Evolutionary conservation across 2,329 filamentous ascomycete species (phyloP).

Genomic region (Trichoderma guizhouense): DNA sequence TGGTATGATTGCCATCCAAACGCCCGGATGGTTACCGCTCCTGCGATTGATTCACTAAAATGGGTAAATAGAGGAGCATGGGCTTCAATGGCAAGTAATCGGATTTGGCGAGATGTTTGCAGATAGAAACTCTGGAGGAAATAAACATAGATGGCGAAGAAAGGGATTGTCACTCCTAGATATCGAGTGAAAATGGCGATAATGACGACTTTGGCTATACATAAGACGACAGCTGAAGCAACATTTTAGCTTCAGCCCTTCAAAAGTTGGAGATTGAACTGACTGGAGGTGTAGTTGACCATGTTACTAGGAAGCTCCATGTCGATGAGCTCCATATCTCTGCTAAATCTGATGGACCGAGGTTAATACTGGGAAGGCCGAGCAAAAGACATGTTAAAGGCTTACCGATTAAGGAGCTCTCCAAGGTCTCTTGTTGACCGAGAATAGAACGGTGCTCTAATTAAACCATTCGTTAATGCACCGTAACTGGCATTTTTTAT

Average conservation of each 20-base stretch:
- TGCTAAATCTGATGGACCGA: conserved; percentile 4
- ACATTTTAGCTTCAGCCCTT: not conserved
- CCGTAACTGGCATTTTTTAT: too few species aligned
- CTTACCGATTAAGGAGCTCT: conserved; percentile 12
- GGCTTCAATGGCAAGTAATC: conserved; percentile 19
- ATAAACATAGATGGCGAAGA: conserved; percentile 4
- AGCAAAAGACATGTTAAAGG: not conserved
- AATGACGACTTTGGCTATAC: conserved; percentile 1
- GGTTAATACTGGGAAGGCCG: not conserved
- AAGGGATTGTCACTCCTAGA: conserved; percentile 10
- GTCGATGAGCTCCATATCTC: conserved; percentile 18
- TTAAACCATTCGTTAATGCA: not conserved
- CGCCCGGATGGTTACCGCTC: conserved; percentile 17
- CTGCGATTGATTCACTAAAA: conserved; percentile 17
- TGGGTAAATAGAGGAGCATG: conserved; percentile 18
- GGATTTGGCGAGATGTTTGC: conserved; percentile 17
- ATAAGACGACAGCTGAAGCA: not conserved
- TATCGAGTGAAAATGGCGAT: conserved; percentile 15
- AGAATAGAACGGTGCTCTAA: conserved; percentile 13
- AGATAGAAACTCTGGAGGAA: conserved; percentile 25
- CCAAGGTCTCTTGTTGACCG: conserved; percentile 4
- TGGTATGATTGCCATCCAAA: conserved; percentile 17
- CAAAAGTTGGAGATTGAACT: not conserved
- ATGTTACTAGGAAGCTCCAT: conserved; percentile 15
- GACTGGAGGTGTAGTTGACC: conserved; percentile 12